Percentiles rank a stretch among this genome's conserved stretches.
Evolutionary conservation across 164 flowering plant genomes (phyloP).

Genomic region (Aristolochia fimbriata): DNA sequence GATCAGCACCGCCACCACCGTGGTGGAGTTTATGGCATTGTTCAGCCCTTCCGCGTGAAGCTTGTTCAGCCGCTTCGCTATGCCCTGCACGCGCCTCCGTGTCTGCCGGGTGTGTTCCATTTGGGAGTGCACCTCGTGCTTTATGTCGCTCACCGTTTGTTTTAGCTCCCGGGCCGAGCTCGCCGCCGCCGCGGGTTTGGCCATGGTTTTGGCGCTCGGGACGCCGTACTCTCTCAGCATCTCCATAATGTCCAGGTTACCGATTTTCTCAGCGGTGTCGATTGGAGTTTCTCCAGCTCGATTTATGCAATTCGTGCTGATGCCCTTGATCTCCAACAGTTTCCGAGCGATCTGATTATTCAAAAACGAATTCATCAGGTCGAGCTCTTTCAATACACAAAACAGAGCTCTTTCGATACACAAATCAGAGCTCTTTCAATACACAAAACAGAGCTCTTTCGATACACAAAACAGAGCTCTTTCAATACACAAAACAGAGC

Average conservation of each 20-base stretch:
- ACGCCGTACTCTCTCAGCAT: slow-evolving; percentile 62
- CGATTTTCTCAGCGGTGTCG: slow-evolving; percentile 81
- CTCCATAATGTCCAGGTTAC: slow-evolving; percentile 28
- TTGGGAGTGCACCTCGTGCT: slow-evolving; percentile 86
- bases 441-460: no score
- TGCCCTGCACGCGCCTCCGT: slow-evolving; percentile 67
- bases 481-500: no score
- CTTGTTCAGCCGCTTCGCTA: slow-evolving; percentile 69
- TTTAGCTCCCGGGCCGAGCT: slow-evolving; percentile 68
- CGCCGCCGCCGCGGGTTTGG: slow-evolving; percentile 28
- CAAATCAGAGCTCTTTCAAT: no score
- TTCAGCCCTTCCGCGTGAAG: slow-evolving; percentile 91
- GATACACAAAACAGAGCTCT: no score
- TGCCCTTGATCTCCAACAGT: slow-evolving; percentile 38
- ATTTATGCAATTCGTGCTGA: slow-evolving; percentile 48
- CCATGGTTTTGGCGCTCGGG: slow-evolving; percentile 37
- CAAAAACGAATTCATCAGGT: background rate
- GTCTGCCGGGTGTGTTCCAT: slow-evolving; percentile 87
- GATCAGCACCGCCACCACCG: slow-evolving; percentile 91
- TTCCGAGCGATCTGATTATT: slow-evolving; percentile 54
- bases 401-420: no score
- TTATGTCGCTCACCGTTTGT: slow-evolving; percentile 92
- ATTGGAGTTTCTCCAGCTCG: slow-evolving; percentile 68
- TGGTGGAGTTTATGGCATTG: slow-evolving; percentile 95
- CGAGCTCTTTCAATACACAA: no score